Evolutionary conservation across 306 rosid species (phyloP), one percentile per base, ranked within the genome.

Genomic region (Cicer arietinum): DNA sequence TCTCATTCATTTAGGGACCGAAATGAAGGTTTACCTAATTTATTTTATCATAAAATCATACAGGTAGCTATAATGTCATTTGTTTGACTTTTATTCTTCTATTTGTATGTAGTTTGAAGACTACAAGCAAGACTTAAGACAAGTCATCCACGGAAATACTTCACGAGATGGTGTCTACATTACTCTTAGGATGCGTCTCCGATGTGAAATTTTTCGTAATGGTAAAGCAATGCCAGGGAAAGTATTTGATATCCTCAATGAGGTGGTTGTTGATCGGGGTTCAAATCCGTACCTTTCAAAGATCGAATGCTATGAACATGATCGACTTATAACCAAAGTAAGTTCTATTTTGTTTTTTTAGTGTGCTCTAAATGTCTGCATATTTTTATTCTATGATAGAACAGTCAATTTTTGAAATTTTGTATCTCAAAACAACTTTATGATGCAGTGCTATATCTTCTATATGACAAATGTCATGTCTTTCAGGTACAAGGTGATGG

Each of bases 401-500:
- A 53, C 22, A 17, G 64, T 76, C 9, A 37, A 37, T 73, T 20
- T 77, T 20, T 17, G 7, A 76, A 67, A 53, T 71, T 52, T 45
- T 9, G 52, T 37, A 37, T 70, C 57, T 59, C 60, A 45, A 39
- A 40, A 69, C 81, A 46, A 61, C 57, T 81, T 77, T 52, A 20
- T 74, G 77, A 45, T 77, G 58, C 10, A 39, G 69, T 56, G 53
- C 50, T 75, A 39, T 67, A 65, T 67, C 48, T 78, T 74, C 40
- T 70, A 10, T 60, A 71, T 79, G 70, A 81, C 10, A 17, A 25
- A 50, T 45, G 12, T 41, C 62, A 14, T 46, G 37, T 44, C 43
- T 68, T 84, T 84, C 84, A 92, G 99, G 99, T 92, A 74, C 99
- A 94, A 89, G 99, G 96, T 64, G 99, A 94, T 71, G 99, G 99